A percentile compares a stretch with the other conserved stretches of the same genome.
These are phyloP conservation scores for Eustoma russellianum DNA, from an alignment of 257 asterid genomes.

Conservation along the genomic window DNA sequence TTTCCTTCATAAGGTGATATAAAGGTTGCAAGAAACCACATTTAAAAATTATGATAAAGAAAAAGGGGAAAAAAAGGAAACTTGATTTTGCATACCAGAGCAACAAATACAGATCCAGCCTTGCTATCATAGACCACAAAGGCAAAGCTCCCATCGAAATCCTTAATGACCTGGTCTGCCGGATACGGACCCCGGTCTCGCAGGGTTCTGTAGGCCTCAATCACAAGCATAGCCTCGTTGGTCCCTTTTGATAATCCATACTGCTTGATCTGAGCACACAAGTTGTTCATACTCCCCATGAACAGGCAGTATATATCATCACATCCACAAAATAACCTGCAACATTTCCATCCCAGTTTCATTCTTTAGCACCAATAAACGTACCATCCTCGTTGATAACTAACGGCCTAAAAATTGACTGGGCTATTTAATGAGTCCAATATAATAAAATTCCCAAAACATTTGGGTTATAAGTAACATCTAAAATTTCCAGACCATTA, in stretches of 20 bases:
- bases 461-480: too few species aligned
- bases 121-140: conserved; percentile 67
- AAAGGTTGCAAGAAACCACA: not conserved
- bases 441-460: too few species aligned
- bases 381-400: too few species aligned
- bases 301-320: conserved; percentile 70
- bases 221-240: conserved; percentile 76
- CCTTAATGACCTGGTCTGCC: conserved; percentile 80
- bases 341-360: not conserved
- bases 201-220: conserved; percentile 70
- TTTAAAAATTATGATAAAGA: not conserved
- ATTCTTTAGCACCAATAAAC: not conserved
- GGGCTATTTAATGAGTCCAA: too few species aligned
- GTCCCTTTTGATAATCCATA: conserved; percentile 55
- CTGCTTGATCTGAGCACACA: conserved; percentile 52
- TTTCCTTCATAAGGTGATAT: not conserved
- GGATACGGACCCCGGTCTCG: conserved; percentile 87
- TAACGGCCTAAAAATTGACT: too few species aligned
- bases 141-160: conserved; percentile 73
- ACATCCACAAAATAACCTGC: conserved; percentile 62
- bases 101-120: conserved; percentile 59
- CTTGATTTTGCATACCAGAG: conserved; percentile 34
- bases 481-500: too few species aligned
- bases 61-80: not conserved
- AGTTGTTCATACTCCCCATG: conserved; percentile 67